phyloP scores from a whole-genome alignment of 1,284 basidiomycete genomes.

The Leccinum subspadiceum region DNA sequence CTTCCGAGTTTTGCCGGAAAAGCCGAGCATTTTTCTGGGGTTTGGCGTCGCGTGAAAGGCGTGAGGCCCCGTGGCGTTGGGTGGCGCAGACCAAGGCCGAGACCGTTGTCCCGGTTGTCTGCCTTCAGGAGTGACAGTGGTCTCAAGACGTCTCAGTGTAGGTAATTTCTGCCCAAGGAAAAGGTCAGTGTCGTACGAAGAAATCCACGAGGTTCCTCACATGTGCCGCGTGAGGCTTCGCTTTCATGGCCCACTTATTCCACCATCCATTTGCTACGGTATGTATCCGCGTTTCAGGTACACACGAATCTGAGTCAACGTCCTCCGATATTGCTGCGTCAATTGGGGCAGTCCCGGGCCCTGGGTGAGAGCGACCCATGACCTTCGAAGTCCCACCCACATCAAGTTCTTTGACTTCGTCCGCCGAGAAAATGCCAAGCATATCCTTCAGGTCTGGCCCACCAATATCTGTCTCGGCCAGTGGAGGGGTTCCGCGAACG shows the following conservation, averaged over 20 bases:
- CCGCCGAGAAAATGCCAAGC: constrained; percentile 44
- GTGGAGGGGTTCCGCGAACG: constrained; percentile 37
- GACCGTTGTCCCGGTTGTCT: constrained; percentile 28
- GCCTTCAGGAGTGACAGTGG: constrained; percentile 47
- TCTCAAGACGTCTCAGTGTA: constrained; percentile 42
- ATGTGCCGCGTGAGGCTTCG: constrained; percentile 13
- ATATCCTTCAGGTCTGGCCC: constrained; percentile 49
- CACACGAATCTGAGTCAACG: constrained; percentile 21
- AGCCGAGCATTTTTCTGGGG: constrained; percentile 15
- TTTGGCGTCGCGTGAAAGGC: constrained; percentile 15
- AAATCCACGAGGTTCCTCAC: constrained; percentile 22
- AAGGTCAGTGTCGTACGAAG: constrained; percentile 16
- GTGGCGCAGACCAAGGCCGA: constrained; percentile 27
- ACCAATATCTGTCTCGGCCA: constrained; percentile 15
- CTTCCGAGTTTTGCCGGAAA: constrained; percentile 9
- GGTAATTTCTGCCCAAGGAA: constrained; percentile 29
- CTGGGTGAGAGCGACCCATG: background rate
- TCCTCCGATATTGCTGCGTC: constrained; percentile 18
- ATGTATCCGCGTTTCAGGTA: constrained; percentile 35
- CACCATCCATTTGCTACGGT: constrained; percentile 61
- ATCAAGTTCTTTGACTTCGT: constrained; percentile 46
- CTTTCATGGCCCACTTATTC: constrained; percentile 47
- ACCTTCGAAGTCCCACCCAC: constrained; percentile 9
- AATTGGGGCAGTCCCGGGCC: background rate
- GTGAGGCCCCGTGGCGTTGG: constrained; percentile 17